Percentiles rank a stretch among this genome's conserved stretches.
Conservation (phyloP, 2,329 filamentous ascomycete species). For the Neonectria hederae region DNA sequence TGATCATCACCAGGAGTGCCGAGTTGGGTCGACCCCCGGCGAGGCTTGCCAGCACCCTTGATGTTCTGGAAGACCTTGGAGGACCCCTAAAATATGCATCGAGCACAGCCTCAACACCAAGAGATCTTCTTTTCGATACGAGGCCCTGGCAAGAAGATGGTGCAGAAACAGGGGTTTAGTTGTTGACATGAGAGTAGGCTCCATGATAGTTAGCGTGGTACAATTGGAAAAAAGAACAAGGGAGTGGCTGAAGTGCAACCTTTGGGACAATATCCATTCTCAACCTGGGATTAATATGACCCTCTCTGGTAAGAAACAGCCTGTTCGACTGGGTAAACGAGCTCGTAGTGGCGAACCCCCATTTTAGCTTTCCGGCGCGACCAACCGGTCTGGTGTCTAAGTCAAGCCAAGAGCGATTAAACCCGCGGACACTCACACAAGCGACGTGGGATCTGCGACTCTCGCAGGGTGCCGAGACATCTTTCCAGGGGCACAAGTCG, state of each 20-base stretch:
- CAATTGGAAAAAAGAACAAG: background rate
- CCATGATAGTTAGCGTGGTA: background rate
- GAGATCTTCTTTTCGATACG: constrained; percentile 12
- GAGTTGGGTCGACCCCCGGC: constrained; percentile 14
- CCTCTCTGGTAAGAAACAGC: background rate
- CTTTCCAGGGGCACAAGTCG: background rate
- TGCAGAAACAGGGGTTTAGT: background rate
- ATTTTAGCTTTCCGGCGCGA: background rate
- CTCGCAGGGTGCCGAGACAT: background rate
- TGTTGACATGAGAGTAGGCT: constrained; percentile 3
- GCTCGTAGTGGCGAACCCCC: background rate
- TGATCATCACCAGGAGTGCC: constrained; percentile 15
- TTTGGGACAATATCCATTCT: background rate
- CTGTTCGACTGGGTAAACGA: background rate
- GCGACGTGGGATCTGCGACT: background rate
- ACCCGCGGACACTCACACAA: background rate
- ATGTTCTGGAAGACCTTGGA: constrained; percentile 21
- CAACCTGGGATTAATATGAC: background rate
- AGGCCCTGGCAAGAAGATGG: background rate
- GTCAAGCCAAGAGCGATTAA: background rate
- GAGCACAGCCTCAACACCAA: constrained; percentile 25
- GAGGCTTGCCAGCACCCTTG: constrained; percentile 13
- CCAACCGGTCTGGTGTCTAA: background rate
- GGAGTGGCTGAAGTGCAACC: background rate
- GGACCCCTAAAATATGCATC: constrained; percentile 25